phyloP scores from a whole-genome alignment of 2,329 filamentous ascomycete genomes.

The Ceratocystiopsis brevicomis region DNA sequence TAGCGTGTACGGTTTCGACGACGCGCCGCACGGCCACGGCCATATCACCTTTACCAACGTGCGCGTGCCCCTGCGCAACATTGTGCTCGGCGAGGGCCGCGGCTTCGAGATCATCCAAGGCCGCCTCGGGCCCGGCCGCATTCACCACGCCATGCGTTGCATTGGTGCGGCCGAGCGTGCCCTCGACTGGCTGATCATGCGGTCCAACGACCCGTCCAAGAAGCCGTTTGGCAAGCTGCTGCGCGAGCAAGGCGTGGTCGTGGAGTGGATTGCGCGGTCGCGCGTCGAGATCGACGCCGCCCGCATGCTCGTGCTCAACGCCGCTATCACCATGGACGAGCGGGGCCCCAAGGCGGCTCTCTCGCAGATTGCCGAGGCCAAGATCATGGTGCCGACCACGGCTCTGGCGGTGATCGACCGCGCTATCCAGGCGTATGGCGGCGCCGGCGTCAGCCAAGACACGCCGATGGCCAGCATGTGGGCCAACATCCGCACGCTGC shows the following conservation, averaged over 20 bases:
- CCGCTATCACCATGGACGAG: constrained; percentile 85
- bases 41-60: constrained; percentile 83
- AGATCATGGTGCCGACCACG: constrained; percentile 72
- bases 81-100: constrained; percentile 81
- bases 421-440: constrained; percentile 83
- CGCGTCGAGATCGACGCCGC: constrained; percentile 88
- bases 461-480: constrained; percentile 78
- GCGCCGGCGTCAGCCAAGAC: constrained; percentile 80
- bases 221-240: constrained; percentile 80
- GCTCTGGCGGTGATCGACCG: constrained; percentile 80
- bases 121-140: constrained; percentile 82
- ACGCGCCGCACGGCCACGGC: constrained; percentile 94
- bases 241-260: constrained; percentile 76
- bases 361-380: constrained; percentile 87
- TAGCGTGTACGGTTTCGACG: constrained; percentile 86
- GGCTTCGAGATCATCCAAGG: constrained; percentile 99
- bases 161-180: constrained; percentile 84
- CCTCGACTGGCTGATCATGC: constrained; percentile 84
- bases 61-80: constrained; percentile 62
- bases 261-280: constrained; percentile 85
- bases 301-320: constrained; percentile 78
- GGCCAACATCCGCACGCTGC: constrained; percentile 60
- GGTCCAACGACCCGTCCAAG: constrained; percentile 82
- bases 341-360: constrained; percentile 75
- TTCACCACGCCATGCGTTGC: constrained; percentile 93